Percentiles rank a stretch among this genome's conserved stretches.
phyloP scores from a whole-genome alignment of 163 green algal genomes.

The Prototheca cutis region DNA sequence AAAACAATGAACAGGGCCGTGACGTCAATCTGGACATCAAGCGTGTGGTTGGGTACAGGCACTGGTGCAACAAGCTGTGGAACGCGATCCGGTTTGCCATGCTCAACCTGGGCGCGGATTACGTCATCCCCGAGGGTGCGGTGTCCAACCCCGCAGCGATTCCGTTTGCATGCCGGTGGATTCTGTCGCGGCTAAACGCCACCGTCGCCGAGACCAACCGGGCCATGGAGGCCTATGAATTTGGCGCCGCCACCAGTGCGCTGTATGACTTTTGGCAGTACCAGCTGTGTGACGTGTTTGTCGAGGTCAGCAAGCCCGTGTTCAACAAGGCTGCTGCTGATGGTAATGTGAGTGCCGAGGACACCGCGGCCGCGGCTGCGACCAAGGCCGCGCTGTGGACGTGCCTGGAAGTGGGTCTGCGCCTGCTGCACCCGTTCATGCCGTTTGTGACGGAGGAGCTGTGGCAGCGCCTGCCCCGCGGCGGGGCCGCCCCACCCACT shows the following conservation, averaged over 20 bases:
- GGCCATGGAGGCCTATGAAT: constrained; percentile 78
- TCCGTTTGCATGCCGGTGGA: constrained; percentile 64
- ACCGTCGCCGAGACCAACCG: constrained; percentile 32
- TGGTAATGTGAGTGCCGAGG: constrained; percentile 18
- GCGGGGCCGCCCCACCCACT: not conserved
- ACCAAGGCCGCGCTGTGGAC: constrained; percentile 46
- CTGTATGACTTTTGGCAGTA: constrained; percentile 92
- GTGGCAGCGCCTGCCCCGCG: constrained; percentile 85
- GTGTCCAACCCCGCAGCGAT: constrained; percentile 3
- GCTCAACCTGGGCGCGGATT: constrained; percentile 77
- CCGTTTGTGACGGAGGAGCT: constrained; percentile 98
- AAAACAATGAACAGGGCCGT: constrained; percentile 56
- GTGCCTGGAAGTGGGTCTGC: constrained; percentile 42
- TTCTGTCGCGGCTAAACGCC: constrained; percentile 66
- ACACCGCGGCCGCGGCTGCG: constrained; percentile 22
- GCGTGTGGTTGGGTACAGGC: constrained; percentile 85
- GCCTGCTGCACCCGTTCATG: constrained; percentile 95
- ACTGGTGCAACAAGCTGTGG: constrained; percentile 99
- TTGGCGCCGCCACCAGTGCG: constrained; percentile 60
- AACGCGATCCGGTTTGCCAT: constrained; percentile 95
- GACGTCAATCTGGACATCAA: constrained; percentile 97
- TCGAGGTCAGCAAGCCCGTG: constrained; percentile 94
- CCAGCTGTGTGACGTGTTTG: constrained; percentile 96
- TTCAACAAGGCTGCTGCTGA: constrained; percentile 34
- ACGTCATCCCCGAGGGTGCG: not conserved